Evolutionary conservation across 163 green algal species (phyloP), one percentile per base, ranked within the genome.

Genomic region (Trebouxiophyceae sp.): DNA sequence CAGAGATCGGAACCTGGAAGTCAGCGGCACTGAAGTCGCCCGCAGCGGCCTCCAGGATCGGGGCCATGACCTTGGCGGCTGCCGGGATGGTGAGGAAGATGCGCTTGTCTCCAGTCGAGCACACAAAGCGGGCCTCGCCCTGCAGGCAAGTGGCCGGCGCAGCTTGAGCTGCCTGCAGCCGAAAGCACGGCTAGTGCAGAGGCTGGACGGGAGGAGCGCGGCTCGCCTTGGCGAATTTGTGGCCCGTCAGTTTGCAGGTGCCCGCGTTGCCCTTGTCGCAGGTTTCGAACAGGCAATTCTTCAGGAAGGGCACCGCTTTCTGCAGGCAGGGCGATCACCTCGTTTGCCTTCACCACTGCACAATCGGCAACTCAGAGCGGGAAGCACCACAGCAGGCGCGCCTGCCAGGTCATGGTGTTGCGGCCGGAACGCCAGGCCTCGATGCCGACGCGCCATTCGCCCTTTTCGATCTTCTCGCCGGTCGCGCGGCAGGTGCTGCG

Each of bases 401-500:
- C 56, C 56, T 62, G 56, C 56, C 56, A 62, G 5, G 56, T 62
- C 56, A 62, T 62, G 28, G 24, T 29, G 28, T 30, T 39, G 24
- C 56, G 16, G 7, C 56, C 56, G 7, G 28, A 8, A 24, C 33
- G 6, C 56, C 56, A 62, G 5, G 56, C 56, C 1, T 75, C 67
- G 6, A 78, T 57, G 23, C 72, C 72, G 6, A 75, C 72, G 0
- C 72, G 34, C 60, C 57, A 67, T 24, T 75, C 67, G 22, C 63
- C 69, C 32, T 74, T 73, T 1, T 54, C 65, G 27, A 80, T 80
- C 6, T 57, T 65, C 27, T 74, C 66, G 1, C 69, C 69, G 0
- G 69, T 73, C 8, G 65, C 57, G 24, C 62, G 56, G 59, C 74
- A 80, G 12, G 62, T 80, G 32, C 57, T 70, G 4, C 72, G 57